Base-by-base conservation (phyloP, 2,329 filamentous ascomycete species). In the Paraphaeosphaeria sporulosa region DNA sequence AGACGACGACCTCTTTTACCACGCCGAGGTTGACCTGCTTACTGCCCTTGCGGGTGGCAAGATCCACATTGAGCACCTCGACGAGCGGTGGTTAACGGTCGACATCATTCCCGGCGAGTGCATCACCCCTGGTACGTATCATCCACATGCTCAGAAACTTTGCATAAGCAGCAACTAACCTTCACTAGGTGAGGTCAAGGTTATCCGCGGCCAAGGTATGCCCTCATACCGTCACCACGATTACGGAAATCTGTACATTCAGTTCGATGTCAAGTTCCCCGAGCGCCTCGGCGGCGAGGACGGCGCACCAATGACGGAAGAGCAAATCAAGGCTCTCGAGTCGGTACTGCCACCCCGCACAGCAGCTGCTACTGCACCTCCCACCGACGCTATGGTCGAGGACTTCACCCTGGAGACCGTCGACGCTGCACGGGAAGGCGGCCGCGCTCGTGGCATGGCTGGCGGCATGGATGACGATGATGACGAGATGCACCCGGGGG, bases 201-300 rank as follows among this genome's bases (percentile, higher is more conserved):
- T 97, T 80, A 90, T 99, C 73, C 92, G 92, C 67, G 94, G 93
- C 66, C 95, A 99, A 82, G 95, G 95, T 78, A 99, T 99, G 95
- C 95, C 95, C 44, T 96, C 95, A 4, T 91, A 88, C 80, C 89
- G 95, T 71, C 95, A 98, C 80, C 95, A 99, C 84, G 92, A 98
- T 80, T 89, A 87, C 76, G 95, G 95, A 74, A 97, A 99, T 82
- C 85, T 99, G 71, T 99, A 95, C 84, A 93, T 99, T 75, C 93
- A 96, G 77, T 99, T 99, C 83, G 90, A 92, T 74, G 93, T 99
- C 81, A 97, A 96, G 82, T 98, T 99, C 86, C 95, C 95, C 51
- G 90, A 83, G 49, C 72, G 72, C 23, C 74, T 84, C 27, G 69
- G 67, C 55, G 79, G 79, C 21, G 77, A 79, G 27, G 80, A 83